Percentiles rank a stretch among this genome's conserved stretches.
Conservation (phyloP, 1,284 basidiomycete genomes). For the Boletellus sp. region DNA sequence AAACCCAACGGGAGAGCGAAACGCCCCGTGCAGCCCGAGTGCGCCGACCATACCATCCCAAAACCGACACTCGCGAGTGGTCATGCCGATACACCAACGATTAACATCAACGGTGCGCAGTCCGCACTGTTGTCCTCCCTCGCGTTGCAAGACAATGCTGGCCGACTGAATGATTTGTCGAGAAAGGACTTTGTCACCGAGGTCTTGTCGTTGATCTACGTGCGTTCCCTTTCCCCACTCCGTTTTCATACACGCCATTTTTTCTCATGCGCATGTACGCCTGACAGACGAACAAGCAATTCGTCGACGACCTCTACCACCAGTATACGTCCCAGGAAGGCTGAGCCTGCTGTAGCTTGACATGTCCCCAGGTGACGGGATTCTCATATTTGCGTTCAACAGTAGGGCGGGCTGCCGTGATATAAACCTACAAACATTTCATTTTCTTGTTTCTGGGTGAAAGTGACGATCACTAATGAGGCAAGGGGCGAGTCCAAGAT, state of each 20-base stretch:
- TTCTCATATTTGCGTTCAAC: not conserved
- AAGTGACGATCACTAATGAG: no score
- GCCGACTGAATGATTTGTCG: constrained; percentile 33
- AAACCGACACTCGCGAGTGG: constrained; percentile 9
- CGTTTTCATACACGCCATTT: not conserved
- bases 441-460: no score
- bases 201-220: constrained; percentile 66
- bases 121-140: constrained; percentile 32
- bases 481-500: no score
- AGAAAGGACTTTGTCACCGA: constrained; percentile 66
- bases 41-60: not conserved
- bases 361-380: not conserved
- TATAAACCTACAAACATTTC: no score
- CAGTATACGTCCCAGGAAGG: constrained; percentile 39
- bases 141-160: constrained; percentile 12
- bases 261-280: constrained; percentile 3
- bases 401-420: no score
- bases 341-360: constrained; percentile 9
- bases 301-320: constrained; percentile 49
- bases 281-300: constrained; percentile 46
- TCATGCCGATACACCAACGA: constrained; percentile 5
- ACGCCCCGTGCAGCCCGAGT: constrained; percentile 7
- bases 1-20: constrained; percentile 26
- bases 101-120: constrained; percentile 25
- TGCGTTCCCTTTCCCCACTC: constrained; percentile 35